phyloP scores from a whole-genome alignment of 2,329 filamentous ascomycete species.

The Zalaria obscura region DNA sequence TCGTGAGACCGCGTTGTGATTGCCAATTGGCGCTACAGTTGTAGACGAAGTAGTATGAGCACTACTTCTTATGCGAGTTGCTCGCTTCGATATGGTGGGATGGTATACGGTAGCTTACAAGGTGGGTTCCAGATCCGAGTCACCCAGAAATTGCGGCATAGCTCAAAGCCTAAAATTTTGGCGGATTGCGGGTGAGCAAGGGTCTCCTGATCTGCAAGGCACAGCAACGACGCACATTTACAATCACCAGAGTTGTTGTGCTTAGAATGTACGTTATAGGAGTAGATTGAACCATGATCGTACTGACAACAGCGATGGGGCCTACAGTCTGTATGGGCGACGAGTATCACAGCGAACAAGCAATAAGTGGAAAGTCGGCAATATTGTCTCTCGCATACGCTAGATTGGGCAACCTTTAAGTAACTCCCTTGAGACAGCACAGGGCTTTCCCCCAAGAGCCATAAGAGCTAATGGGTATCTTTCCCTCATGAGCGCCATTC shows the following conservation, averaged over 20 bases:
- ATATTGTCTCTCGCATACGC: constrained; percentile 3
- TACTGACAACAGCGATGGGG: too few relatives aligned
- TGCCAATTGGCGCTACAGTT: too few relatives aligned
- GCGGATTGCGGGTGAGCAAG: background rate
- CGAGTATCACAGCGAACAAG: too few relatives aligned
- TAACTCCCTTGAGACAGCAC: constrained; percentile 72
- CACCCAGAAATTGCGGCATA: background rate
- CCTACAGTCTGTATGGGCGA: background rate
- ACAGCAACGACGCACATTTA: background rate
- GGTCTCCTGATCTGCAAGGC: background rate
- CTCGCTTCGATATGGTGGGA: too few relatives aligned
- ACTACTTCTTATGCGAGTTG: too few relatives aligned
- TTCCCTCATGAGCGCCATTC: constrained; percentile 96
- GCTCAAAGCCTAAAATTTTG: background rate
- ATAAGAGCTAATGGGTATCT: constrained; percentile 63
- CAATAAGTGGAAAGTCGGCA: background rate
- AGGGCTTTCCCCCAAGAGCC: constrained; percentile 86
- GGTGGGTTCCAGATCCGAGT: background rate
- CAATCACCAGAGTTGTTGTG: too few relatives aligned
- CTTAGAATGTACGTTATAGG: too few relatives aligned
- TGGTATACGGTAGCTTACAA: too few relatives aligned
- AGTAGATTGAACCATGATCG: too few relatives aligned
- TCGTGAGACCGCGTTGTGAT: too few relatives aligned
- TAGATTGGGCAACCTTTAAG: constrained; percentile 65
- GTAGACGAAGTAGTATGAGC: too few relatives aligned